These are phyloP conservation scores for Wickerhamiella occidentalis DNA, from an alignment of 805 yeast species.

Conservation along the genomic window DNA sequence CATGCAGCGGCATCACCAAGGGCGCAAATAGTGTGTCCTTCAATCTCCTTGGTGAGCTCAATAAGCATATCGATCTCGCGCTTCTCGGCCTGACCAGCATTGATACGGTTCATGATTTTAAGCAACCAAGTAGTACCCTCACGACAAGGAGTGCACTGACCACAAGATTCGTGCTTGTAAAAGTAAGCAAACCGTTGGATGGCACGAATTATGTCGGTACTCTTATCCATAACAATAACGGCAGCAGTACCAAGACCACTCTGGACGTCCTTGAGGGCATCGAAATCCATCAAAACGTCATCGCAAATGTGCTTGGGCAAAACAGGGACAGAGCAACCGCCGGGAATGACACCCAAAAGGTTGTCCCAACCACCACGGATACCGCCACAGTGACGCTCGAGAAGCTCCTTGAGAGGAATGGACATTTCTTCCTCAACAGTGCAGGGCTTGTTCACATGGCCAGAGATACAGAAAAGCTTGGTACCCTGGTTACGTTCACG, in stretches of 20 bases:
- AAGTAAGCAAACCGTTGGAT: slow-evolving; percentile 75
- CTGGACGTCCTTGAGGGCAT: slow-evolving; percentile 72
- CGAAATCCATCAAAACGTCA: slow-evolving; percentile 72
- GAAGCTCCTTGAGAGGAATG: slow-evolving; percentile 66
- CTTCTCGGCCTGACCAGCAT: slow-evolving; percentile 64
- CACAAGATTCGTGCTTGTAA: slow-evolving; percentile 87
- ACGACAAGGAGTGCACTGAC: slow-evolving; percentile 91
- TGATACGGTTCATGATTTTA: slow-evolving; percentile 75
- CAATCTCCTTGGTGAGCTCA: slow-evolving; percentile 76
- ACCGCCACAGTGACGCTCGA: slow-evolving; percentile 87
- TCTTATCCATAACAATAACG: slow-evolving; percentile 80
- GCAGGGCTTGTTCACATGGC: slow-evolving; percentile 86
- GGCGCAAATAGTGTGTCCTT: slow-evolving; percentile 88
- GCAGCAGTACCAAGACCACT: slow-evolving; percentile 90
- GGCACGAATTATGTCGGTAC: slow-evolving; percentile 72
- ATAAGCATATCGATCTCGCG: slow-evolving; percentile 74
- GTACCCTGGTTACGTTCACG: slow-evolving; percentile 77
- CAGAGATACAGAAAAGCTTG: slow-evolving; percentile 75
- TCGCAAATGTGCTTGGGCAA: slow-evolving; percentile 57
- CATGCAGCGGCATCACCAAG: slow-evolving; percentile 89
- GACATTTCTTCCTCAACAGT: slow-evolving; percentile 93
- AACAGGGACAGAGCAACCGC: slow-evolving; percentile 81
- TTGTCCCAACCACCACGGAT: slow-evolving; percentile 90
- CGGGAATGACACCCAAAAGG: slow-evolving; percentile 76
- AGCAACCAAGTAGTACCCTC: slow-evolving; percentile 84